These are phyloP conservation scores for Exophiala mesophila DNA, from an alignment of 2,329 filamentous ascomycete genomes.

Conservation along the genomic window DNA sequence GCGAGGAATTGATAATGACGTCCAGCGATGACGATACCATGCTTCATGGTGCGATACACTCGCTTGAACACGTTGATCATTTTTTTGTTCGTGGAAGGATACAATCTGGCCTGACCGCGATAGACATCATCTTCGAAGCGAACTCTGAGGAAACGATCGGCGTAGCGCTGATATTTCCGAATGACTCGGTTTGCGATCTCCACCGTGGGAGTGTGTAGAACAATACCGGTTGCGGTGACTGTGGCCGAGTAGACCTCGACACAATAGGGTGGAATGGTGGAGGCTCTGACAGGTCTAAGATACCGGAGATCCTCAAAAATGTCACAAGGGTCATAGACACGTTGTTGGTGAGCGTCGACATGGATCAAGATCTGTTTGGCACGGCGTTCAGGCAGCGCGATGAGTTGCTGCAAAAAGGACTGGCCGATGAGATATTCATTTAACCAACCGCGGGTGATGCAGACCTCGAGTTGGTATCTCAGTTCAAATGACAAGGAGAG, in stretches of 20 bases:
- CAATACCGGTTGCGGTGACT: conserved; percentile 78
- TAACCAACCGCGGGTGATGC: conserved; percentile 72
- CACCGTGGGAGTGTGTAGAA: conserved; percentile 69
- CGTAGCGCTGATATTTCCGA: conserved; percentile 61
- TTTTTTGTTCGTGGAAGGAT: conserved; percentile 49
- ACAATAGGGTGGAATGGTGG: conserved; percentile 65
- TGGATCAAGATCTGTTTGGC: conserved; percentile 70
- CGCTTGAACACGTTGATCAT: conserved; percentile 70
- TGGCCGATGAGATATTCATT: conserved; percentile 68
- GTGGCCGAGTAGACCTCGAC: conserved; percentile 68
- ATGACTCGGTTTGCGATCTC: conserved; percentile 87
- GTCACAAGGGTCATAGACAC: conserved; percentile 64
- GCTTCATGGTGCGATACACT: conserved; percentile 63
- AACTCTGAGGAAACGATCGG: conserved; percentile 80
- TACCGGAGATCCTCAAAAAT: conserved; percentile 57
- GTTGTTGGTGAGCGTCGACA: conserved; percentile 59
- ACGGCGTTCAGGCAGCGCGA: conserved; percentile 44
- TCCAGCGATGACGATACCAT: conserved; percentile 78
- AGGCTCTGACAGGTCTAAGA: conserved; percentile 43
- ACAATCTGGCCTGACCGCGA: conserved; percentile 52
- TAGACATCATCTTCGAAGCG: conserved; percentile 80
- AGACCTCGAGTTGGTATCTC: conserved; percentile 88
- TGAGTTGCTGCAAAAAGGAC: conserved; percentile 63
- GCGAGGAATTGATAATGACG: conserved; percentile 84
- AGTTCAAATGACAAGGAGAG: conserved; percentile 61